Percentiles rank a stretch among this genome's conserved stretches.
Conservation (phyloP, 441 rosid species). For the Euphorbia schlechtendalii region DNA sequence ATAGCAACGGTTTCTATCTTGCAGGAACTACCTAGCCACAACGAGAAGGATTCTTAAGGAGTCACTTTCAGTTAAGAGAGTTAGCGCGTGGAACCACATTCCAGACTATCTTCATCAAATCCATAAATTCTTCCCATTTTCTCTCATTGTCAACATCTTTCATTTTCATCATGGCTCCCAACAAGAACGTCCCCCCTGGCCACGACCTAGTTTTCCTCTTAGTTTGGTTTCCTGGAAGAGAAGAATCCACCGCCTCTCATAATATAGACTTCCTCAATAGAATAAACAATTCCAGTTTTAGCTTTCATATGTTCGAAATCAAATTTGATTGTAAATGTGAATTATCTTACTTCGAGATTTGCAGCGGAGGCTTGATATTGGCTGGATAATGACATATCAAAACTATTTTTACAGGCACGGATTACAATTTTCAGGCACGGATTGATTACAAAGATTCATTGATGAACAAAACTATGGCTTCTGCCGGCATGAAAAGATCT, state of each 20-base stretch:
- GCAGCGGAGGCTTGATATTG: constrained; percentile 42
- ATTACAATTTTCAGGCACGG: constrained; percentile 67
- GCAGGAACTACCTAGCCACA: too few species aligned
- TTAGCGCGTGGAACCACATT: too few species aligned
- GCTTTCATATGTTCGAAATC: constrained; percentile 39
- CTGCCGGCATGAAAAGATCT: constrained; percentile 35
- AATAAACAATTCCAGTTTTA: constrained; percentile 36
- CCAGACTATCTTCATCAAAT: constrained; percentile 37
- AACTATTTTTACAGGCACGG: constrained; percentile 31
- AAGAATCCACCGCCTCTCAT: constrained; percentile 37
- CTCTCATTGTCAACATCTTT: constrained; percentile 65
- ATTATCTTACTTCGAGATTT: constrained; percentile 40
- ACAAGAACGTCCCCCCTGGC: constrained; percentile 36
- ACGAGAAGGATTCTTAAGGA: too few species aligned
- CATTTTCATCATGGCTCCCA: constrained; percentile 61
- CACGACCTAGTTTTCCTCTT: constrained; percentile 66
- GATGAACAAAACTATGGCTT: constrained; percentile 47
- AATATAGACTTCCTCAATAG: constrained; percentile 49
- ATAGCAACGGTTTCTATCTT: too few species aligned
- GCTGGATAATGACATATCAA: constrained; percentile 21
- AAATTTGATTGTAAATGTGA: constrained; percentile 53
- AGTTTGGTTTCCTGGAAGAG: constrained; percentile 33
- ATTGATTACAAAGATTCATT: constrained; percentile 44
- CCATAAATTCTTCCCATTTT: constrained; percentile 32
- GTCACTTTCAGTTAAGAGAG: too few species aligned